phyloP scores from a whole-genome alignment of 441 rosid species.

The Capsella rubella region DNA sequence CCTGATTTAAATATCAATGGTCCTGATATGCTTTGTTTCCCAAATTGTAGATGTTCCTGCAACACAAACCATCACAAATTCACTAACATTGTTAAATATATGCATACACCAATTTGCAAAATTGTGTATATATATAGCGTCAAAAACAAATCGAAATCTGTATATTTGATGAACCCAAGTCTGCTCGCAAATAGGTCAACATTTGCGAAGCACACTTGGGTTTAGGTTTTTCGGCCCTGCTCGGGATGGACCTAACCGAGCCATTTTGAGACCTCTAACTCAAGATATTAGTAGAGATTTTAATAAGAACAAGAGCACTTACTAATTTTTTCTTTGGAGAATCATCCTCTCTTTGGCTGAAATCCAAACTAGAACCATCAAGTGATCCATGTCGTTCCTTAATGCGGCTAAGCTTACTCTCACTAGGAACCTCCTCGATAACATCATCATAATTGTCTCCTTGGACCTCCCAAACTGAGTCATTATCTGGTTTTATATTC shows the following conservation, averaged over 20 bases:
- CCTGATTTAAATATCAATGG: conserved; percentile 57
- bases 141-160: not conserved
- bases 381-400: conserved; percentile 39
- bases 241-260: not conserved
- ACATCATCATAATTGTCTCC: conserved; percentile 30
- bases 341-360: conserved; percentile 38
- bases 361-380: conserved; percentile 45
- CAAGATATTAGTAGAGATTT: not conserved
- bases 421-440: conserved; percentile 35
- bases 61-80: conserved; percentile 12
- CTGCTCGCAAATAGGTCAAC: too few relatives aligned
- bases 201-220: too few relatives aligned
- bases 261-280: not conserved
- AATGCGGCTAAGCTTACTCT: conserved; percentile 34
- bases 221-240: not conserved
- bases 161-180: too few relatives aligned
- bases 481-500: conserved; percentile 36
- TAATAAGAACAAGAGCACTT: conserved; percentile 32
- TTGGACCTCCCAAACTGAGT: conserved; percentile 31
- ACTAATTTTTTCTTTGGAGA: conserved; percentile 46
- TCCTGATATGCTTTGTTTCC: conserved; percentile 55
- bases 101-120: not conserved
- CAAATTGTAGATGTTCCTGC: conserved; percentile 40
- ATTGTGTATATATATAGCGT: too few relatives aligned
- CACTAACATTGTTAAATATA: not conserved